Percentiles rank a stretch among this genome's conserved stretches.
These are phyloP conservation scores for Epichloe gansuensis DNA, from an alignment of 2,329 filamentous ascomycete genomes.

Conservation along the genomic window DNA sequence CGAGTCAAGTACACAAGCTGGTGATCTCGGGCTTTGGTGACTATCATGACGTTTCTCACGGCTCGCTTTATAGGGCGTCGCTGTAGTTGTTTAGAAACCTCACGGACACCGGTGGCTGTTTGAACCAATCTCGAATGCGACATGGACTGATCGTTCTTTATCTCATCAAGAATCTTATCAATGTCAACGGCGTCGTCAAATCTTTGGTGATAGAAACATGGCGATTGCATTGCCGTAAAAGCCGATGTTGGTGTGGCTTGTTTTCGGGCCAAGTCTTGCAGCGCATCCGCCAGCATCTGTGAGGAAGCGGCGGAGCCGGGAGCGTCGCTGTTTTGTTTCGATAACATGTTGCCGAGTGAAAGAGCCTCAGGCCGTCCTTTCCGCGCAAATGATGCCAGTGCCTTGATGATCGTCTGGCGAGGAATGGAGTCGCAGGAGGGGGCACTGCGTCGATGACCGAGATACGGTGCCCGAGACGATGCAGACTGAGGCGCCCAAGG, in stretches of 20 bases:
- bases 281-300: constrained; percentile 50
- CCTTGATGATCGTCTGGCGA: constrained; percentile 72
- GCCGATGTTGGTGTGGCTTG: constrained; percentile 24
- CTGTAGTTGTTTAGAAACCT: constrained; percentile 92
- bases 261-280: constrained; percentile 38
- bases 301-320: constrained; percentile 36
- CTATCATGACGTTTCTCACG: constrained; percentile 92
- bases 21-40: constrained; percentile 95
- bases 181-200: constrained; percentile 96
- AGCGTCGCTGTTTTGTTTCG: constrained; percentile 25
- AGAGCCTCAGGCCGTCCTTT: constrained; percentile 50
- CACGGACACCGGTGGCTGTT: constrained; percentile 86
- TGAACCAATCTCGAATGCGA: constrained; percentile 90
- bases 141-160: constrained; percentile 76
- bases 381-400: constrained; percentile 54
- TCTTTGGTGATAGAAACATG: constrained; percentile 94
- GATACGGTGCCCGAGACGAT: constrained; percentile 2
- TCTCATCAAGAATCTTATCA: constrained; percentile 87
- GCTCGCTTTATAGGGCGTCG: constrained; percentile 82
- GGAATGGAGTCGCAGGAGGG: constrained; percentile 53
- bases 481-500: constrained; percentile 1
- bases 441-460: constrained; percentile 32
- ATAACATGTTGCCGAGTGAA: constrained; percentile 47
- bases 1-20: constrained; percentile 78
- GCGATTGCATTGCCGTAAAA: constrained; percentile 64